These are phyloP conservation scores for Gyromitra esculenta DNA, from an alignment of 2,329 filamentous ascomycete species.

Conservation along the genomic window DNA sequence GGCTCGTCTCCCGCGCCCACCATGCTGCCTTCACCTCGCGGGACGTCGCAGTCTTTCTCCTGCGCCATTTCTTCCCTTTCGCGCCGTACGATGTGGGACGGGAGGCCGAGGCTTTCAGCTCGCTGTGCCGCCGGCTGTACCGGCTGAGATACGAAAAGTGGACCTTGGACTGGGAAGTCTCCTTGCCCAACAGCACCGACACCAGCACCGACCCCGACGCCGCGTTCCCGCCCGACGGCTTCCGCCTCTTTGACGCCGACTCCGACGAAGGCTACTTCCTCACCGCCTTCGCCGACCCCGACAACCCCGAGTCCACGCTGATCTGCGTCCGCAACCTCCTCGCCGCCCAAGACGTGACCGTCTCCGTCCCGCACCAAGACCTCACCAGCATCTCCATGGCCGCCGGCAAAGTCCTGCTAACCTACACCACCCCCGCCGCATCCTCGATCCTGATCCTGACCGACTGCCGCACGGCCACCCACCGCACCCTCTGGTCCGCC, in stretches of 20 bases:
- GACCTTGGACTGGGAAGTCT: conserved; percentile 36
- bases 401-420: conserved; percentile 28
- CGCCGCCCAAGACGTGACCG: conserved; percentile 23
- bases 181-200: conserved; percentile 13
- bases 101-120: conserved; percentile 15
- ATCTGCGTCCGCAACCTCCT: conserved; percentile 35
- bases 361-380: conserved; percentile 24
- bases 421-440: conserved; percentile 20
- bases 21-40: conserved; percentile 31
- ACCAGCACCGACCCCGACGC: background rate
- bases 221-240: conserved; percentile 23
- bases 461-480: conserved; percentile 25
- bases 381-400: conserved; percentile 32
- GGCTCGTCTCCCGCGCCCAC: conserved; percentile 23
- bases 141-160: conserved; percentile 20
- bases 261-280: conserved; percentile 37
- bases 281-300: conserved; percentile 16
- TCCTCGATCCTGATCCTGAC: conserved; percentile 25
- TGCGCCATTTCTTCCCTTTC: conserved; percentile 45
- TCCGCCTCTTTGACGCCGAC: conserved; percentile 15
- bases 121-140: conserved; percentile 28
- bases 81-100: conserved; percentile 17
- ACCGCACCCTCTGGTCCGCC: conserved; percentile 48
- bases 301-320: background rate
- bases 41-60: conserved; percentile 17